Conservation (phyloP, 1,139 yeast species). For the Saccharomyces hybrid region DNA sequence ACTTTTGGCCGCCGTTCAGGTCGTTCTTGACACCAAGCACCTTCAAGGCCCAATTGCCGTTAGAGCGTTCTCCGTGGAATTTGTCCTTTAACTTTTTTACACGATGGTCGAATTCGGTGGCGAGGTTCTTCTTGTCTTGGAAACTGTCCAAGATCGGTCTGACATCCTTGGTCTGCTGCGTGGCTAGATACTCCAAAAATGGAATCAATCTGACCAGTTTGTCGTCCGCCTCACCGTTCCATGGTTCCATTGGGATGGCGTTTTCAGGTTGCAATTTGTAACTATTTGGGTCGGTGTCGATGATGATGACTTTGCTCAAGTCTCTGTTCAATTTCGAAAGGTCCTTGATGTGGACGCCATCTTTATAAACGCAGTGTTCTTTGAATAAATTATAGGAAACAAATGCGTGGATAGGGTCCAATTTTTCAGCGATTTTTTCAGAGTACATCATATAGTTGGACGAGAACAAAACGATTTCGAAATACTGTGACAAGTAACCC, state of each 20-base stretch:
- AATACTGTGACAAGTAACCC: slow-evolving; percentile 89
- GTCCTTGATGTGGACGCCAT: slow-evolving; percentile 80
- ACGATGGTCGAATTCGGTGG: slow-evolving; percentile 74
- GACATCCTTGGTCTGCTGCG: slow-evolving; percentile 83
- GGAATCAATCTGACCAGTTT: slow-evolving; percentile 75
- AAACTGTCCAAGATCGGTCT: slow-evolving; percentile 79
- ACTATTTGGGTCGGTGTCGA: slow-evolving; percentile 71
- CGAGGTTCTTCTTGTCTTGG: slow-evolving; percentile 49
- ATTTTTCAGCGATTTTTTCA: slow-evolving; percentile 74
- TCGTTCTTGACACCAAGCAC: slow-evolving; percentile 55
- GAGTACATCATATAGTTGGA: slow-evolving; percentile 80
- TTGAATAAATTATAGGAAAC: slow-evolving; percentile 81
- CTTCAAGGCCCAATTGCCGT: slow-evolving; percentile 48
- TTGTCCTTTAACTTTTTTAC: slow-evolving; percentile 65
- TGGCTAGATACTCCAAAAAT: slow-evolving; percentile 87
- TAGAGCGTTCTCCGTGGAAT: slow-evolving; percentile 52
- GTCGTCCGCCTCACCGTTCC: slow-evolving; percentile 86
- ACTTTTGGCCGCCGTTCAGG: slow-evolving; percentile 51
- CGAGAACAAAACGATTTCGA: slow-evolving; percentile 87
- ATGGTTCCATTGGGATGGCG: slow-evolving; percentile 71
- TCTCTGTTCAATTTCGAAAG: slow-evolving; percentile 86
- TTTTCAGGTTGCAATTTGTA: slow-evolving; percentile 85
- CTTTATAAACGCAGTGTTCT: slow-evolving; percentile 80
- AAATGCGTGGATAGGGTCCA: slow-evolving; percentile 89
- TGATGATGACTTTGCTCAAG: slow-evolving; percentile 64